Percentiles rank a stretch among this genome's conserved stretches.
Evolutionary conservation across 305 asterid species (phyloP).

Genomic region (Solanum hybrid): DNA sequence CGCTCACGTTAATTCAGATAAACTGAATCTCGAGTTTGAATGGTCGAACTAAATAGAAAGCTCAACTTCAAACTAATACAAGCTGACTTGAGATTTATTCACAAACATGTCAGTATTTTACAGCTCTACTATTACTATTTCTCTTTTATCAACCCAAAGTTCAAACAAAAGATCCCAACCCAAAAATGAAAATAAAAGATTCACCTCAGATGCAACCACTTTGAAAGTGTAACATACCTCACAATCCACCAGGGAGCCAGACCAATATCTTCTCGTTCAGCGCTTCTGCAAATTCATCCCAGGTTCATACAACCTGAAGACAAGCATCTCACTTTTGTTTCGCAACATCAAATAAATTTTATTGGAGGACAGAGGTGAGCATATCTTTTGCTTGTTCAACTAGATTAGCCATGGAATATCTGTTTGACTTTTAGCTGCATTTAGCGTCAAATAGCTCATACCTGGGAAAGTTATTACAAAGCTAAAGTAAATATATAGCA

Average conservation of each 20-base stretch:
- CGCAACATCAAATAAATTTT: conserved; percentile 50
- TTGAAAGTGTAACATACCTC: conserved; percentile 37
- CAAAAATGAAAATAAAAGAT: not conserved
- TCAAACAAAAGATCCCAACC: not conserved
- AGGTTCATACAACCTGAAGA: conserved; percentile 46
- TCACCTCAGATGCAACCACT: not conserved
- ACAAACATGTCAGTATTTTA: not conserved
- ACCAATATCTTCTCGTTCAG: conserved; percentile 67
- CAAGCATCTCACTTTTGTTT: conserved; percentile 63
- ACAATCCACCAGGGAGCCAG: conserved; percentile 83
- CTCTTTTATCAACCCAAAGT: not conserved
- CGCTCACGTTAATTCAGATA: not conserved
- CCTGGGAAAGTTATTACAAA: conserved; percentile 24
- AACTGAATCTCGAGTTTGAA: not conserved
- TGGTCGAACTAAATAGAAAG: not conserved
- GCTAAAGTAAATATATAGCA: not conserved
- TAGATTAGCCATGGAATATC: conserved; percentile 44
- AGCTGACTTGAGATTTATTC: not conserved
- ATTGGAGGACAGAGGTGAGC: conserved; percentile 39
- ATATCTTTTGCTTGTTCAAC: conserved; percentile 37
- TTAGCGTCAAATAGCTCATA: conserved; percentile 66
- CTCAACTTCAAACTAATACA: not conserved
- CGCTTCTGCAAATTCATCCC: conserved; percentile 67
- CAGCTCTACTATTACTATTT: not conserved
- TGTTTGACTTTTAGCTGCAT: conserved; percentile 27